Conservation (phyloP, 306 rosid species). For the Spatholobus suberectus region DNA sequence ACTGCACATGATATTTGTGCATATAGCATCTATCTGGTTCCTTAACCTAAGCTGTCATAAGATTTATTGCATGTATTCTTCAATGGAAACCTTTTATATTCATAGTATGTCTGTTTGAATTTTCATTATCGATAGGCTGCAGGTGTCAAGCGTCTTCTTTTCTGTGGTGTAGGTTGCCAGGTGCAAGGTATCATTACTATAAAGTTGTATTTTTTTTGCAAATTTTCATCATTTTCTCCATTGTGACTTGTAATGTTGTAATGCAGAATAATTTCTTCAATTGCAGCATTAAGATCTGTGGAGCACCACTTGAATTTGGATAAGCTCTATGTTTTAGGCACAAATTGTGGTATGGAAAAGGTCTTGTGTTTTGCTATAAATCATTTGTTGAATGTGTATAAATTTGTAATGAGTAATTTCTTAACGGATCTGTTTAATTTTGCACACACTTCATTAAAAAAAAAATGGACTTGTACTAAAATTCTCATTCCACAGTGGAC, state of each 20-base stretch:
- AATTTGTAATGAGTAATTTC: neutral
- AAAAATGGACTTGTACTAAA: slow-evolving; percentile 21
- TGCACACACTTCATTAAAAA: neutral
- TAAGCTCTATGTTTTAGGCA: slow-evolving; percentile 95
- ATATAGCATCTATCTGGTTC: neutral
- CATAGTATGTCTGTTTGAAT: slow-evolving; percentile 18
- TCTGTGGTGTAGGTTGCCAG: slow-evolving; percentile 99
- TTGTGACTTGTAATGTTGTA: slow-evolving; percentile 84
- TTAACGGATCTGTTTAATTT: neutral
- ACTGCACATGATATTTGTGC: neutral
- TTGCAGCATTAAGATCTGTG: slow-evolving; percentile 97
- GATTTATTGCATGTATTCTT: neutral
- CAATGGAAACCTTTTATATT: slow-evolving; percentile 3
- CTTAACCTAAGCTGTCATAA: neutral
- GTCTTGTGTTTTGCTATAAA: slow-evolving; percentile 19
- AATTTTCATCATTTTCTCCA: slow-evolving; percentile 49
- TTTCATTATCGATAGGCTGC: slow-evolving; percentile 74
- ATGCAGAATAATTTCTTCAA: slow-evolving; percentile 96
- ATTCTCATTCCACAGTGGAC: slow-evolving; percentile 70
- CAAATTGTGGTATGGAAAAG: slow-evolving; percentile 84
- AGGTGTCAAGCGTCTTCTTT: slow-evolving; percentile 94
- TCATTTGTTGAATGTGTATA: neutral
- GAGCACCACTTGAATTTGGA: slow-evolving; percentile 93
- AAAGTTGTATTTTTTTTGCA: slow-evolving; percentile 23
- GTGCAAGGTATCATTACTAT: slow-evolving; percentile 75